Percentiles rank a stretch among this genome's conserved stretches.
phyloP scores from a whole-genome alignment of 2,329 filamentous ascomycete species.

The Clarireedia homoeocarpa region DNA sequence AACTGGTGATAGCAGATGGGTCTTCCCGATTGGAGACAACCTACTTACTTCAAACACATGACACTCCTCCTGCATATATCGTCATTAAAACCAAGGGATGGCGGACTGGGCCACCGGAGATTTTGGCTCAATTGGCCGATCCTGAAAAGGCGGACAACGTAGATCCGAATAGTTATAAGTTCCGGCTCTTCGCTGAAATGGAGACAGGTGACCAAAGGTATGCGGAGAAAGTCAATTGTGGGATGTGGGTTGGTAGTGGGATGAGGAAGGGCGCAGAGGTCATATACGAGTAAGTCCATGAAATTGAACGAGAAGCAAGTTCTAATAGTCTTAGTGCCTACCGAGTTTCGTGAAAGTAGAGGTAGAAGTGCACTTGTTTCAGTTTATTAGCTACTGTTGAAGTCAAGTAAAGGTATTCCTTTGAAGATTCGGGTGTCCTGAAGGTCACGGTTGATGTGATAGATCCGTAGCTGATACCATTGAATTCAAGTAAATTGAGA shows the following conservation, averaged over 20 bases:
- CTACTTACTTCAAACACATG: slow-evolving; percentile 41
- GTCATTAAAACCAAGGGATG: slow-evolving; percentile 42
- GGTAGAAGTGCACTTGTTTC: too few relatives aligned
- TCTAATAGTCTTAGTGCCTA: slow-evolving; percentile 16
- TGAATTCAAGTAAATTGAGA: too few relatives aligned
- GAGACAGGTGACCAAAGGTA: slow-evolving; percentile 44
- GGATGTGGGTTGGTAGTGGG: slow-evolving; percentile 42
- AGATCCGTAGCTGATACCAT: too few relatives aligned
- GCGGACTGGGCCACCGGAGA: slow-evolving; percentile 38
- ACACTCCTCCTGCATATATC: slow-evolving; percentile 38
- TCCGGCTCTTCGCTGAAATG: slow-evolving; percentile 42
- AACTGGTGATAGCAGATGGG: slow-evolving; percentile 27
- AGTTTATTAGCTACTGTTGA: too few relatives aligned
- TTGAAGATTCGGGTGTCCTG: too few relatives aligned
- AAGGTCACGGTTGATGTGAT: too few relatives aligned
- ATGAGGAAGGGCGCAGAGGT: slow-evolving; percentile 39
- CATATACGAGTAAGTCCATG: slow-evolving; percentile 36
- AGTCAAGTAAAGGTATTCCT: too few relatives aligned
- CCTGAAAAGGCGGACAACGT: slow-evolving; percentile 22
- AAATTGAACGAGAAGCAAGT: background rate
- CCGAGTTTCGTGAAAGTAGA: slow-evolving; percentile 12
- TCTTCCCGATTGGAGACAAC: slow-evolving; percentile 37
- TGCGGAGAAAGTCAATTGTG: slow-evolving; percentile 41
- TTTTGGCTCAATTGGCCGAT: slow-evolving; percentile 22
- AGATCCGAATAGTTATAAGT: slow-evolving; percentile 34